phyloP scores from a whole-genome alignment of 352 stramenopile genomes.

The Globisporangium solare region DNA sequence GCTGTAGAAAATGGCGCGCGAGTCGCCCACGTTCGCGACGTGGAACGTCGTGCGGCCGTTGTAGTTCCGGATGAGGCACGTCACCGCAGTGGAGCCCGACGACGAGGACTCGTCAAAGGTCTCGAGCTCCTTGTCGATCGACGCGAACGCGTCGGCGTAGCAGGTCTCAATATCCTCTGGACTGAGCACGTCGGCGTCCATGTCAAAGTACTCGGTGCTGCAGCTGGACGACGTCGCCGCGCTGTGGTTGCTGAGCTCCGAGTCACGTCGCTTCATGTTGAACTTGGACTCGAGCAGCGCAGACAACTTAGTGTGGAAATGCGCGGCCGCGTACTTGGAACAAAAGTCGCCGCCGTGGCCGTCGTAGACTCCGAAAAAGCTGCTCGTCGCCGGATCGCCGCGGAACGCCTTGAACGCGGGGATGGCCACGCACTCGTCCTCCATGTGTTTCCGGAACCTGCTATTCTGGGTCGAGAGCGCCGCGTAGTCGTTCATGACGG shows the following conservation, averaged over 20 bases:
- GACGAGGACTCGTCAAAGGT: slow-evolving; percentile 60
- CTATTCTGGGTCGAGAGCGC: slow-evolving; percentile 79
- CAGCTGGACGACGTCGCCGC: slow-evolving; percentile 46
- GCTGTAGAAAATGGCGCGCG: slow-evolving; percentile 61
- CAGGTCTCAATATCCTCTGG: slow-evolving; percentile 56
- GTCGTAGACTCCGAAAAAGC: slow-evolving; percentile 83
- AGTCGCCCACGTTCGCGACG: slow-evolving; percentile 79
- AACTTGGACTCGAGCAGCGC: slow-evolving; percentile 39
- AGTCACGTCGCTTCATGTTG: slow-evolving; percentile 28
- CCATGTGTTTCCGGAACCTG: slow-evolving; percentile 76
- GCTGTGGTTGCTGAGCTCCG: slow-evolving; percentile 38
- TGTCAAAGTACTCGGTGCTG: slow-evolving; percentile 21
- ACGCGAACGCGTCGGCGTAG: slow-evolving; percentile 54
- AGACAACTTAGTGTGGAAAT: slow-evolving; percentile 57
- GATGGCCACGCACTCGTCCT: slow-evolving; percentile 80
- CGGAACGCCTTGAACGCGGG: slow-evolving; percentile 56
- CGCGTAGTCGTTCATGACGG: slow-evolving; percentile 59
- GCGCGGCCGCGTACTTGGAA: slow-evolving; percentile 69
- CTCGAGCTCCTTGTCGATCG: slow-evolving; percentile 59
- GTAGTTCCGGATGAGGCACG: slow-evolving; percentile 57
- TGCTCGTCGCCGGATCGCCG: slow-evolving; percentile 54
- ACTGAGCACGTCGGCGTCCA: slow-evolving; percentile 43
- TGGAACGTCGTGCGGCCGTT: slow-evolving; percentile 59
- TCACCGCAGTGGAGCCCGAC: slow-evolving; percentile 74
- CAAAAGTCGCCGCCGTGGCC: slow-evolving; percentile 78